Percentiles rank a stretch among this genome's conserved stretches.
Conservation (phyloP, 2,329 filamentous ascomycete genomes). For the Pseudogymnoascus sp. region DNA sequence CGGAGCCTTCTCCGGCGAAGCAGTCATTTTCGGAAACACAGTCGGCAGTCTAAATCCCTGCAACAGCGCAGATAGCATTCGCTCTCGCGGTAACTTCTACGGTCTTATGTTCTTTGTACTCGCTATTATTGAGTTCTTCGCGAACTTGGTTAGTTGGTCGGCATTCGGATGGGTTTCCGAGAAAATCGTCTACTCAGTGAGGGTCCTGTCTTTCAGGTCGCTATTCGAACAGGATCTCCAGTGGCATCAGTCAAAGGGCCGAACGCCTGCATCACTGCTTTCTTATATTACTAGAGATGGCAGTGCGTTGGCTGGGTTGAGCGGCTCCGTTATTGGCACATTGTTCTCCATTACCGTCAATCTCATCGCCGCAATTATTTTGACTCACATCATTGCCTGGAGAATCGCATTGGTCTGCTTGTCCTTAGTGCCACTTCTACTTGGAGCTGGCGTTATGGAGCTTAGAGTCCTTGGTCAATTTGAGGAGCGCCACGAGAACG, state of each 20-base stretch:
- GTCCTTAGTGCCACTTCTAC: conserved; percentile 57
- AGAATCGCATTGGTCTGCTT: conserved; percentile 66
- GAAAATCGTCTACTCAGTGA: conserved; percentile 55
- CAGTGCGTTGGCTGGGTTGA: conserved; percentile 58
- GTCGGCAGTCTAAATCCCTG: conserved; percentile 45
- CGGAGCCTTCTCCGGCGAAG: conserved; percentile 44
- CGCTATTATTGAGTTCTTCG: conserved; percentile 50
- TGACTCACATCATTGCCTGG: conserved; percentile 67
- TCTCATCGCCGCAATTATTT: conserved; percentile 57
- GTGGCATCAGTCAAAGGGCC: conserved; percentile 62
- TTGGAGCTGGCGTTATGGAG: conserved; percentile 63
- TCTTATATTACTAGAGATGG: conserved; percentile 64
- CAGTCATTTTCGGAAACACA: conserved; percentile 47
- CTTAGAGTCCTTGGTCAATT: conserved; percentile 55
- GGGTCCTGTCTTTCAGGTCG: conserved; percentile 55
- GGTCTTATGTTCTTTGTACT: conserved; percentile 42
- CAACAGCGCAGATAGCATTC: conserved; percentile 20
- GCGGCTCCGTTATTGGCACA: conserved; percentile 61
- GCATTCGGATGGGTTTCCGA: conserved; percentile 51
- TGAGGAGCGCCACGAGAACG: conserved; percentile 55
- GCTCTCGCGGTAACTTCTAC: conserved; percentile 29
- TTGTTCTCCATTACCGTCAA: conserved; percentile 62
- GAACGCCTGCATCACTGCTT: conserved; percentile 54
- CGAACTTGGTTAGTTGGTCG: conserved; percentile 51
- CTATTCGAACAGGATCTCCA: conserved; percentile 58